Evolutionary conservation across 1,139 yeast genomes (phyloP).

Genomic region (Debaryomyces sp.): DNA sequence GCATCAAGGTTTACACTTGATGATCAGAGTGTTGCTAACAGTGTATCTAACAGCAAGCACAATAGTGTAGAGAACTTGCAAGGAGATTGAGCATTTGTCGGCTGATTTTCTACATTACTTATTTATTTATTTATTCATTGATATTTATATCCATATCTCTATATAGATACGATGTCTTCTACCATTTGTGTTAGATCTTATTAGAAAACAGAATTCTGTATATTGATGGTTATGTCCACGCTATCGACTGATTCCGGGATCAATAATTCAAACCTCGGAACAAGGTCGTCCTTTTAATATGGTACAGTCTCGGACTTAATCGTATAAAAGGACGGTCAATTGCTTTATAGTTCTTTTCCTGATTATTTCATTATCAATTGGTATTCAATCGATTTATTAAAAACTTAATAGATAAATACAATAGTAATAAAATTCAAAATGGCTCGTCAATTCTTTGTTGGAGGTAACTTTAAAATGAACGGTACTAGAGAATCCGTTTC

Average conservation of each 20-base stretch:
- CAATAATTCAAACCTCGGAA: constrained; percentile 14
- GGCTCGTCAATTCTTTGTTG: constrained; percentile 96
- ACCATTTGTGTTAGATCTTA: background rate
- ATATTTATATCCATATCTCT: too few species aligned
- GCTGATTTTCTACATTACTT: constrained; percentile 24
- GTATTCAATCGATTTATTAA: constrained; percentile 4
- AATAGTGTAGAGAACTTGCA: background rate
- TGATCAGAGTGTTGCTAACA: constrained; percentile 34
- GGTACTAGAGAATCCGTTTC: constrained; percentile 88
- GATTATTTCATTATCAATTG: constrained; percentile 1
- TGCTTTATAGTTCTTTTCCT: constrained; percentile 3
- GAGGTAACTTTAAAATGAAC: constrained; percentile 99
- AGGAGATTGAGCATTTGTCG: constrained; percentile 28
- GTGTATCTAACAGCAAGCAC: constrained; percentile 11
- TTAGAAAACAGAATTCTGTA: background rate
- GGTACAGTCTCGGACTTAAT: background rate
- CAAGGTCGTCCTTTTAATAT: constrained; percentile 15
- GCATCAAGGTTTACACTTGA: constrained; percentile 25
- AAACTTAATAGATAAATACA: constrained; percentile 2
- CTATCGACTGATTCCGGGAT: constrained; percentile 2
- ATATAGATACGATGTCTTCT: background rate
- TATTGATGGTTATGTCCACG: constrained; percentile 2
- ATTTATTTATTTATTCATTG: background rate
- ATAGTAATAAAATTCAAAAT: constrained; percentile 16
- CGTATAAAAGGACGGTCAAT: constrained; percentile 4